phyloP scores from a whole-genome alignment of 139 green algal species.

The Micractinium conductrix region DNA sequence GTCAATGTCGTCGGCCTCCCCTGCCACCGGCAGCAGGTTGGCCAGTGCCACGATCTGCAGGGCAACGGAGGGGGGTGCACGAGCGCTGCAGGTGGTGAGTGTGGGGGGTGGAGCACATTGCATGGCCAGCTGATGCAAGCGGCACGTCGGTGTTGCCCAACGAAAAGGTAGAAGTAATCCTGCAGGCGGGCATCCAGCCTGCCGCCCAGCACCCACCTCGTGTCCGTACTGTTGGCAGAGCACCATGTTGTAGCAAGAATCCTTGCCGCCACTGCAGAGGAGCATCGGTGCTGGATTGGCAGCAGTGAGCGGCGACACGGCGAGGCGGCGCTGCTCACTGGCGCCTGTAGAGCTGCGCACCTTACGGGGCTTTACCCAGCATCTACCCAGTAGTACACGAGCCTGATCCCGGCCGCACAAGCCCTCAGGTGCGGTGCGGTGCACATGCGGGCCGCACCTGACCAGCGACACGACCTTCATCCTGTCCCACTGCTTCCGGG shows the following conservation, averaged over 20 bases:
- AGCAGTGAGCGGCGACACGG: neutral
- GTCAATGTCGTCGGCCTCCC: slow-evolving; percentile 84
- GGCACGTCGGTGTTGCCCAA: neutral
- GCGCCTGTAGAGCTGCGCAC: too few species aligned
- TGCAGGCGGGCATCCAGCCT: neutral
- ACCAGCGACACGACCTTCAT: slow-evolving; percentile 50
- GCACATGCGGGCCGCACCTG: slow-evolving; percentile 26
- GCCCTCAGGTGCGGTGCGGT: neutral
- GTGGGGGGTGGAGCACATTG: neutral
- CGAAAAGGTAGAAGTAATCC: too few species aligned
- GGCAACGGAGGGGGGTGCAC: neutral
- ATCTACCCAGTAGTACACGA: neutral
- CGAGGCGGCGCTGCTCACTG: neutral
- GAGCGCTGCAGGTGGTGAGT: neutral
- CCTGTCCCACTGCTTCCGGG: neutral
- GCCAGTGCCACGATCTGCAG: slow-evolving; percentile 69
- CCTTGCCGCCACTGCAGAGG: slow-evolving; percentile 74
- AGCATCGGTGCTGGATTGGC: neutral
- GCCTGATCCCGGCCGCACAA: neutral
- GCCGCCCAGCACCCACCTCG: slow-evolving; percentile 42
- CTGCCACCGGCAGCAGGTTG: slow-evolving; percentile 75
- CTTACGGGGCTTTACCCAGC: neutral
- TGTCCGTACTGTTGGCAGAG: slow-evolving; percentile 66
- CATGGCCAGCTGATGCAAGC: neutral
- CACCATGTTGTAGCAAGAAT: slow-evolving; percentile 79